Percentiles rank a stretch among this genome's conserved stretches.
Conservation (phyloP, 2,329 filamentous ascomycete genomes). For the Sporothrix phasma region DNA sequence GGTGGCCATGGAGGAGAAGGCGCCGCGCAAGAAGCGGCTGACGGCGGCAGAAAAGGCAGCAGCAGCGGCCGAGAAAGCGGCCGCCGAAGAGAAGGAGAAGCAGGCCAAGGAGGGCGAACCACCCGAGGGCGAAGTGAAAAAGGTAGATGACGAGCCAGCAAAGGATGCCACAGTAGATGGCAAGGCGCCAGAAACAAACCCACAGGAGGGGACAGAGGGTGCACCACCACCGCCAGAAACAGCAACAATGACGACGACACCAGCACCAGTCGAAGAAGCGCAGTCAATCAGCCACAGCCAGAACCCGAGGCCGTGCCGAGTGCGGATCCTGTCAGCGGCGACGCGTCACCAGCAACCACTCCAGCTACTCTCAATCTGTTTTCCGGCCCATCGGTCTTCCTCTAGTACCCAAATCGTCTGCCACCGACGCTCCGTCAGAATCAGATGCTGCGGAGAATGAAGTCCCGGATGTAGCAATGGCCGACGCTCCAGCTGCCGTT, state of each 20-base stretch:
- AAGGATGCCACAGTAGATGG: not conserved
- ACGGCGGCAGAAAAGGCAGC: constrained; percentile 24
- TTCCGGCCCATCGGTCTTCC: not conserved
- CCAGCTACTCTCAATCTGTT: not conserved
- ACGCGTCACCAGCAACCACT: not conserved
- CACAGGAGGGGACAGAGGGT: not conserved
- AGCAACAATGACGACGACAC: not conserved
- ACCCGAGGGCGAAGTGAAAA: not conserved
- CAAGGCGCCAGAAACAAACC: not conserved
- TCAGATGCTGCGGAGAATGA: not conserved
- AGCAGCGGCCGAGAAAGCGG: not conserved
- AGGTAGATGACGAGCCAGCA: not conserved
- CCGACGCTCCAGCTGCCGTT: not conserved
- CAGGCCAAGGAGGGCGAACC: not conserved
- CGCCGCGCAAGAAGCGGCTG: constrained; percentile 41
- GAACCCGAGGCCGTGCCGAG: not conserved
- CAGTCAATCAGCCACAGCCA: not conserved
- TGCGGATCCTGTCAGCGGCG: not conserved
- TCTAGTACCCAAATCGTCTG: not conserved
- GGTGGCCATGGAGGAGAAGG: constrained; percentile 52
- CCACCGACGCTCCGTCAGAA: not conserved
- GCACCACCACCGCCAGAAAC: not conserved
- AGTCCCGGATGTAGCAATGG: not conserved
- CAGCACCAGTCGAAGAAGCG: not conserved
- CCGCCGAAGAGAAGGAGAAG: not conserved